These are phyloP conservation scores for Podosphaera xanthii DNA, from an alignment of 2,329 filamentous ascomycete species.

Conservation along the genomic window DNA sequence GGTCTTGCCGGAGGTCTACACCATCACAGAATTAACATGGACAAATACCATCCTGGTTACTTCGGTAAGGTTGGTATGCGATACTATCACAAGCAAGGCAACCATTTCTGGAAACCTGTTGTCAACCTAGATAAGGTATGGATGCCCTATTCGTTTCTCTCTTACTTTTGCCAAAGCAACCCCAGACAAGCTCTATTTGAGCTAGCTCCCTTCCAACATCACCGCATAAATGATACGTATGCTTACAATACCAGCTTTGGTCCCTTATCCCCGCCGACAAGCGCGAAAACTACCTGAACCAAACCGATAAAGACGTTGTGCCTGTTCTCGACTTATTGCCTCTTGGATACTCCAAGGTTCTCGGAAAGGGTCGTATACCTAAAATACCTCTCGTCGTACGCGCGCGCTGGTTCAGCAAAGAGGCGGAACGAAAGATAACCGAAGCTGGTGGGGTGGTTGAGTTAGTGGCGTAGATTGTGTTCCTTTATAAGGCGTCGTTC, in stretches of 20 bases:
- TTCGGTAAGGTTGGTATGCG: constrained; percentile 94
- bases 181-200: background rate
- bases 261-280: constrained; percentile 80
- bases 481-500: too few species aligned
- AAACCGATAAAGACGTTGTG: constrained; percentile 67
- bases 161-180: background rate
- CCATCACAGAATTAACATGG: constrained; percentile 85
- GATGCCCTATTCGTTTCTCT: constrained; percentile 1
- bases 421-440: constrained; percentile 98
- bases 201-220: too few species aligned
- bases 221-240: background rate
- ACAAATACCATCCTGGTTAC: constrained; percentile 96
- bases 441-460: constrained; percentile 90
- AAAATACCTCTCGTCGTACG: constrained; percentile 84
- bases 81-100: constrained; percentile 88
- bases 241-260: constrained; percentile 46
- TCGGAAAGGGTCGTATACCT: constrained; percentile 93
- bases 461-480: constrained; percentile 55
- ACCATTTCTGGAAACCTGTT: constrained; percentile 95
- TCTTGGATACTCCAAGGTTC: constrained; percentile 94
- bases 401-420: constrained; percentile 82
- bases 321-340: constrained; percentile 95
- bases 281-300: constrained; percentile 73
- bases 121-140: constrained; percentile 97
- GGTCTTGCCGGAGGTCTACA: constrained; percentile 95